These are phyloP conservation scores for Trametes hirsuta DNA, from an alignment of 1,284 basidiomycete genomes.

Conservation along the genomic window DNA sequence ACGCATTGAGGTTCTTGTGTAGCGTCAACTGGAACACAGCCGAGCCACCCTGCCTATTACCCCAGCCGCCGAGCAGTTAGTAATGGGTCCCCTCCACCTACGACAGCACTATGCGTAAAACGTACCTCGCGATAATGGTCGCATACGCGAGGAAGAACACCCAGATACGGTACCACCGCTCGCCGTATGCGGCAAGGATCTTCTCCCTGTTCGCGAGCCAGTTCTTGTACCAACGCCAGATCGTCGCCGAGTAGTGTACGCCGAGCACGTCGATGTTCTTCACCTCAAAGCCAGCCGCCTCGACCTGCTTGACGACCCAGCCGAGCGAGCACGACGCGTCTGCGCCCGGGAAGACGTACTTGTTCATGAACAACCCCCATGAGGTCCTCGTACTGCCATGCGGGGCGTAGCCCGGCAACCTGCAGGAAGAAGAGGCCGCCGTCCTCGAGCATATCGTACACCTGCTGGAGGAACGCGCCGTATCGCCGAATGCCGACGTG, in stretches of 20 bases:
- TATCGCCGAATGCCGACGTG: slow-evolving; percentile 97
- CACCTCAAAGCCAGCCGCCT: slow-evolving; percentile 94
- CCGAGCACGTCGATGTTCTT: slow-evolving; percentile 96
- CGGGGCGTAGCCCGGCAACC: slow-evolving; percentile 91
- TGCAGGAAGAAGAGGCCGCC: slow-evolving; percentile 96
- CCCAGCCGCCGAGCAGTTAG: slow-evolving; percentile 18
- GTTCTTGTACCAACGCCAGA: slow-evolving; percentile 96
- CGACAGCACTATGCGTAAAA: slow-evolving; percentile 12
- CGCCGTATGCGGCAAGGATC: slow-evolving; percentile 89
- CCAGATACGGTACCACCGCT: slow-evolving; percentile 90
- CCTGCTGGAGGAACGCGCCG: slow-evolving; percentile 84
- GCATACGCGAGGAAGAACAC: slow-evolving; percentile 89
- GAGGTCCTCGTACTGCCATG: slow-evolving; percentile 98
- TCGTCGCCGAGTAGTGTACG: slow-evolving; percentile 96
- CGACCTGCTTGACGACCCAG: slow-evolving; percentile 90
- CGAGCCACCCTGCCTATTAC: slow-evolving; percentile 76
- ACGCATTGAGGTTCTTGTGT: slow-evolving; percentile 97
- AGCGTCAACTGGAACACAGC: slow-evolving; percentile 96
- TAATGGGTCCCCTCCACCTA: neutral
- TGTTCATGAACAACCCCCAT: slow-evolving; percentile 98
- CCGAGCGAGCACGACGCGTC: slow-evolving; percentile 95
- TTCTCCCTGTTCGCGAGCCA: slow-evolving; percentile 91
- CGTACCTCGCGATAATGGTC: slow-evolving; percentile 68
- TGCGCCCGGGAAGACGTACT: slow-evolving; percentile 97
- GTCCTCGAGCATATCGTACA: slow-evolving; percentile 94